phyloP scores from a whole-genome alignment of 306 rosid species.

The Fagus crenata region DNA sequence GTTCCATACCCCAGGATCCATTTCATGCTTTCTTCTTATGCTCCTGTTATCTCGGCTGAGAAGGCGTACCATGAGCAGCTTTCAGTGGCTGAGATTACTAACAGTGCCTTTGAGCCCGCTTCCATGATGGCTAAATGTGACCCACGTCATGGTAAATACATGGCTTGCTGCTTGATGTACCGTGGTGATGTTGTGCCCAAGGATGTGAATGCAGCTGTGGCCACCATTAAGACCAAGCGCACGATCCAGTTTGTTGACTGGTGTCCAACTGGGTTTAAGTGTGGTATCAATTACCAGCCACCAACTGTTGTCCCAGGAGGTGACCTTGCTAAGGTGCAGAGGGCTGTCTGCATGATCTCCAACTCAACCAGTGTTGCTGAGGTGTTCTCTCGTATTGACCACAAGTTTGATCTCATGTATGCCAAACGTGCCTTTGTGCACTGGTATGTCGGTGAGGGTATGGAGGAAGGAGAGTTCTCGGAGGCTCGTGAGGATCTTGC shows the following conservation, averaged over 20 bases:
- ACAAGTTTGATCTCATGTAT: constrained; percentile 85
- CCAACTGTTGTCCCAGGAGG: constrained; percentile 88
- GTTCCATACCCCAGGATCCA: constrained; percentile 92
- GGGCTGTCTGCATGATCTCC: constrained; percentile 94
- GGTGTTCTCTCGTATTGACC: constrained; percentile 83
- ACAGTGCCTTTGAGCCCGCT: constrained; percentile 77
- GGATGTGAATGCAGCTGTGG: constrained; percentile 89
- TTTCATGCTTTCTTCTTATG: constrained; percentile 86
- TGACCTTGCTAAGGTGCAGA: constrained; percentile 86
- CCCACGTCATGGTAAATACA: constrained; percentile 85
- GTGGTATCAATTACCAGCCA: constrained; percentile 89
- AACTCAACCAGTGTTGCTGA: constrained; percentile 91
- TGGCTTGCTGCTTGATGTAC: constrained; percentile 96
- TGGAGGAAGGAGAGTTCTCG: constrained; percentile 95
- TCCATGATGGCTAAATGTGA: constrained; percentile 94
- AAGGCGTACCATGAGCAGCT: constrained; percentile 89
- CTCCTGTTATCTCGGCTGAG: constrained; percentile 86
- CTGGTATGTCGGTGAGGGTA: constrained; percentile 95
- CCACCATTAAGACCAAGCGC: constrained; percentile 82
- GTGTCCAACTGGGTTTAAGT: constrained; percentile 93
- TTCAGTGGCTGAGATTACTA: constrained; percentile 84
- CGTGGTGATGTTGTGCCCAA: constrained; percentile 86
- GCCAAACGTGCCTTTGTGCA: constrained; percentile 95
- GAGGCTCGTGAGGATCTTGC: constrained; percentile 98
- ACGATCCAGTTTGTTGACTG: constrained; percentile 88